Conservation (phyloP, 1,284 basidiomycete species). For the Puccinia triticina region DNA sequence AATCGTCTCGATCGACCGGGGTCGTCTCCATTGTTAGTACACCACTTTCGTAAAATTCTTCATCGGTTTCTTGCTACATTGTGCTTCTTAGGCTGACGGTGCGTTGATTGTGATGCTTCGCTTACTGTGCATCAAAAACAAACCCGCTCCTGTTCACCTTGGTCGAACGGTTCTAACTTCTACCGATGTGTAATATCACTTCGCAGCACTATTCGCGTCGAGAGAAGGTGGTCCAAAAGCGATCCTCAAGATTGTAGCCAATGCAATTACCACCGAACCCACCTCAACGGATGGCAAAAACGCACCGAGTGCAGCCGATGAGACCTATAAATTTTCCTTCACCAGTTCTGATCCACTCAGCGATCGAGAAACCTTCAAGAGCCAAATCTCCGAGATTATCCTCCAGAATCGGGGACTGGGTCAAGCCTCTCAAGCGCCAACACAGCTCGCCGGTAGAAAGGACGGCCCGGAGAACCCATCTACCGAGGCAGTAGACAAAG, state of each 20-base stretch:
- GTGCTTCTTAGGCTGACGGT: background rate
- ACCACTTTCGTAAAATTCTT: conserved; percentile 16
- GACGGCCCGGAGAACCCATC: conserved; percentile 53
- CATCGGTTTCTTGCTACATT: background rate
- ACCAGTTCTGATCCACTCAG: conserved; percentile 65
- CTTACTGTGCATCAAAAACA: background rate
- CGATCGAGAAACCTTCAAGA: conserved; percentile 77
- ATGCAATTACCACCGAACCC: conserved; percentile 17
- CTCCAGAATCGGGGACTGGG: conserved; percentile 65
- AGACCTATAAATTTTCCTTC: conserved; percentile 62
- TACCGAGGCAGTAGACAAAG: conserved; percentile 52
- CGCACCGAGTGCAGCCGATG: background rate
- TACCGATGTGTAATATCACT: background rate
- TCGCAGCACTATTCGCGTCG: conserved; percentile 74
- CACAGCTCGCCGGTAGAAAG: conserved; percentile 61
- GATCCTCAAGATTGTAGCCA: conserved; percentile 68
- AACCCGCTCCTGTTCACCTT: too few species aligned
- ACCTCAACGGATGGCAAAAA: background rate
- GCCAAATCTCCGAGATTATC: conserved; percentile 73
- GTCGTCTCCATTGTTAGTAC: conserved; percentile 32
- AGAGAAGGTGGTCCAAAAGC: conserved; percentile 76
- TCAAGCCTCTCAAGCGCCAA: conserved; percentile 46
- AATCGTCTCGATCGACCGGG: conserved; percentile 15
- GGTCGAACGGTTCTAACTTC: too few species aligned
- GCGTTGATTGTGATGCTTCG: background rate